These are phyloP conservation scores for Fragaria ananassa DNA, from an alignment of 306 rosid species.

Conservation along the genomic window DNA sequence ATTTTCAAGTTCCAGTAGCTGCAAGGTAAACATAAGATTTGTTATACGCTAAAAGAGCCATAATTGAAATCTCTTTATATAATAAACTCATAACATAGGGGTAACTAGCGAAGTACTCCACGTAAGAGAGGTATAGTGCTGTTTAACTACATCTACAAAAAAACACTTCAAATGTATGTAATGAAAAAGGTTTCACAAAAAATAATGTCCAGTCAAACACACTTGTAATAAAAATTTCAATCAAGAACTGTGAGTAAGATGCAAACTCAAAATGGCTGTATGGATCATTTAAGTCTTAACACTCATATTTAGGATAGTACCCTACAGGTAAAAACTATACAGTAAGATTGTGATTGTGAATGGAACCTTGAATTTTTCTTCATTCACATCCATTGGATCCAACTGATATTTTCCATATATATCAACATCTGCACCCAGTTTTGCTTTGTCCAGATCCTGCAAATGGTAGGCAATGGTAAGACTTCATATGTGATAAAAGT, in stretches of 20 bases:
- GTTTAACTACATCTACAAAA: neutral
- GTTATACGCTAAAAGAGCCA: neutral
- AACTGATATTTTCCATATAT: constrained; percentile 29
- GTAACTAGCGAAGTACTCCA: constrained; percentile 12
- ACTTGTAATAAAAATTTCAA: neutral
- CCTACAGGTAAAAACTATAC: constrained; percentile 18
- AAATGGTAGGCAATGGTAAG: constrained; percentile 4
- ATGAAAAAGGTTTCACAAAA: neutral
- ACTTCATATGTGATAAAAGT: neutral
- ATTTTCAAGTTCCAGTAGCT: constrained; percentile 69
- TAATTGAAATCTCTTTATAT: constrained; percentile 7
- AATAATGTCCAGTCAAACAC: neutral
- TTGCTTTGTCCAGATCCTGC: constrained; percentile 45
- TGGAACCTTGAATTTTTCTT: constrained; percentile 54
- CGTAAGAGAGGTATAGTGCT: neutral
- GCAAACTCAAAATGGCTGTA: neutral
- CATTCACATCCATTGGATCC: constrained; percentile 21
- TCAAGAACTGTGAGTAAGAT: neutral
- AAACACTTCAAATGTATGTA: neutral
- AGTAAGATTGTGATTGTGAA: constrained; percentile 15
- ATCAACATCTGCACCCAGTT: constrained; percentile 31
- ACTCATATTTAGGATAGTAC: neutral
- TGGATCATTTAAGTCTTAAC: neutral
- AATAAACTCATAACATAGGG: neutral
- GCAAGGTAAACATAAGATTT: constrained; percentile 28